A percentile compares a stretch with the other conserved stretches of the same genome.
Evolutionary conservation across 352 stramenopile species (phyloP).

Genomic region (Albugo candida): DNA sequence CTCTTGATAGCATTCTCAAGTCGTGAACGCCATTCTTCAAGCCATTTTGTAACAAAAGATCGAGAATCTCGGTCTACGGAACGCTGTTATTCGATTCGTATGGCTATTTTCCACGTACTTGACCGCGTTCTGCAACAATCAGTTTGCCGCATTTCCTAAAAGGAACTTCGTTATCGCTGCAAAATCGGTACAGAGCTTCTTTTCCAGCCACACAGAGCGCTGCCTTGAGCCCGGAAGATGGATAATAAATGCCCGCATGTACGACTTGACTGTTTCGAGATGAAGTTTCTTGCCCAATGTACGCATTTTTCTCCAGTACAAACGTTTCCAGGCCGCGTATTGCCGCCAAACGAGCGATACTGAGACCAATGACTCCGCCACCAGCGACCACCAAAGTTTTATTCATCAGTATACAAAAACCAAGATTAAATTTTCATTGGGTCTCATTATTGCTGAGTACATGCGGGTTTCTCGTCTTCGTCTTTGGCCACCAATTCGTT

Average conservation of each 20-base stretch:
- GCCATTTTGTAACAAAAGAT: too few relatives aligned
- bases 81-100: not conserved
- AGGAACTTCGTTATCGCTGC: slow-evolving; percentile 53
- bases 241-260: slow-evolving; percentile 92
- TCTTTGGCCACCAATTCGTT: too few relatives aligned
- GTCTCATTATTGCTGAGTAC: too few relatives aligned
- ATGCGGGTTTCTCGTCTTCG: too few relatives aligned
- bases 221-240: slow-evolving; percentile 72
- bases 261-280: slow-evolving; percentile 92
- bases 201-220: slow-evolving; percentile 80
- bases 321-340: slow-evolving; percentile 47
- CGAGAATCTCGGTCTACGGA: slow-evolving; percentile 10
- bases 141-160: slow-evolving; percentile 87
- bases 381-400: slow-evolving; percentile 56
- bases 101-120: slow-evolving; percentile 11
- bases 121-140: slow-evolving; percentile 74
- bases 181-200: slow-evolving; percentile 85
- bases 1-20: slow-evolving; percentile 23
- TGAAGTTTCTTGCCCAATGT: slow-evolving; percentile 76
- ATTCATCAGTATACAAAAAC: slow-evolving; percentile 1
- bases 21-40: slow-evolving; percentile 35
- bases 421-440: too few relatives aligned
- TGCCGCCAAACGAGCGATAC: slow-evolving; percentile 33
- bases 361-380: slow-evolving; percentile 57
- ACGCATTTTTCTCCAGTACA: slow-evolving; percentile 68